A percentile compares a stretch with the other conserved stretches of the same genome.
Conservation (phyloP, 257 asterid genomes). For the Ophiorrhiza pumila region DNA sequence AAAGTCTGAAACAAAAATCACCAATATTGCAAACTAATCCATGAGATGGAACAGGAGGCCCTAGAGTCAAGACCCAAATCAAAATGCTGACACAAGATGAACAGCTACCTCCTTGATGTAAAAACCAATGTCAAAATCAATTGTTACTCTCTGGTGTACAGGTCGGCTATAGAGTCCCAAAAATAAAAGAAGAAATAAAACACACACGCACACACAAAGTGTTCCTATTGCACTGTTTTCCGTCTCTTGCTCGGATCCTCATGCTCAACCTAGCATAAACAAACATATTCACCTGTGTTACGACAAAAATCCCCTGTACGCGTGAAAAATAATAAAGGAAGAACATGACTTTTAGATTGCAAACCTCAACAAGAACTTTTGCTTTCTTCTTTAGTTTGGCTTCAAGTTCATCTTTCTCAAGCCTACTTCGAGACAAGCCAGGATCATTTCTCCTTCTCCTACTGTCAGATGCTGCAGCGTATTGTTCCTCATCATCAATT, state of each 20-base stretch:
- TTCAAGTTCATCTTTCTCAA: conserved; percentile 41
- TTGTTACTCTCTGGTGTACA: background rate
- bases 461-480: conserved; percentile 30
- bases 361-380: conserved; percentile 78
- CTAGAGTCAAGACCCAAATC: background rate
- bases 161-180: background rate
- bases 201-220: background rate
- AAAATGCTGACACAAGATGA: background rate
- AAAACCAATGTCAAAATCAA: background rate
- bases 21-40: background rate
- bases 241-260: conserved; percentile 56
- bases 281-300: background rate
- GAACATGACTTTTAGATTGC: background rate
- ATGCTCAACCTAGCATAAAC: conserved; percentile 62
- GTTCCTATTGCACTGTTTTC: conserved; percentile 38
- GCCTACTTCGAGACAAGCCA: conserved; percentile 36
- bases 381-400: conserved; percentile 62
- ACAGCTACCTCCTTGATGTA: background rate
- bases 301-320: background rate
- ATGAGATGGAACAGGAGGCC: background rate
- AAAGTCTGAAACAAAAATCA: no score
- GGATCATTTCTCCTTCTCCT: conserved; percentile 46
- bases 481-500: conserved; percentile 33
- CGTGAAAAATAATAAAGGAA: background rate
- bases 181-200: background rate